Evolutionary conservation across 2,329 filamentous ascomycete genomes (phyloP).

Genomic region (Cercospora canescens): DNA sequence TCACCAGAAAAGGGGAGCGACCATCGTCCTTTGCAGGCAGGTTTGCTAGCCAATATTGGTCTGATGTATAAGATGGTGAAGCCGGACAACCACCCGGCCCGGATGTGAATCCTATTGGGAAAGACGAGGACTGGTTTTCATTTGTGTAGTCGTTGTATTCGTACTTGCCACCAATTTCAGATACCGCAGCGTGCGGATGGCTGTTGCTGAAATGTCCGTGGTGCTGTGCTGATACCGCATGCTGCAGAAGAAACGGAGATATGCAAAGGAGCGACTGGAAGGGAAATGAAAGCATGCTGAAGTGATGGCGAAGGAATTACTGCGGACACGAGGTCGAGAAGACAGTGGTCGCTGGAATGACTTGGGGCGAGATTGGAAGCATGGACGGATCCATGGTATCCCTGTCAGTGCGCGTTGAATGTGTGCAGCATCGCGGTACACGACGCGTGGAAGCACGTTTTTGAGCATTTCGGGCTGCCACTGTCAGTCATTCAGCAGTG

Average conservation of each 20-base stretch:
- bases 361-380: not conserved
- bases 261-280: constrained; percentile 13
- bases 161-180: not conserved
- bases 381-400: not conserved
- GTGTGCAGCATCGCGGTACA: not conserved
- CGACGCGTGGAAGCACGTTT: not conserved
- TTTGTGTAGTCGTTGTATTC: not conserved
- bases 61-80: not conserved
- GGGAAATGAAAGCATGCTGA: not conserved
- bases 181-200: not conserved
- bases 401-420: not conserved
- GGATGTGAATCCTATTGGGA: not conserved
- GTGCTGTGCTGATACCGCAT: not conserved
- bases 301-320: not conserved
- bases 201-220: not conserved
- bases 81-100: not conserved
- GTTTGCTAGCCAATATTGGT: constrained; percentile 68
- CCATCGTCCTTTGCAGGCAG: constrained; percentile 66
- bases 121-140: not conserved
- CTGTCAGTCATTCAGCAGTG: not conserved
- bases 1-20: constrained; percentile 59
- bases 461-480: not conserved
- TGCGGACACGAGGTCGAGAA: not conserved
- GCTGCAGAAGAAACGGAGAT: not conserved
- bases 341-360: not conserved